These are phyloP conservation scores for Saccharomycopsis vini DNA, from an alignment of 805 yeast genomes.

Conservation along the genomic window DNA sequence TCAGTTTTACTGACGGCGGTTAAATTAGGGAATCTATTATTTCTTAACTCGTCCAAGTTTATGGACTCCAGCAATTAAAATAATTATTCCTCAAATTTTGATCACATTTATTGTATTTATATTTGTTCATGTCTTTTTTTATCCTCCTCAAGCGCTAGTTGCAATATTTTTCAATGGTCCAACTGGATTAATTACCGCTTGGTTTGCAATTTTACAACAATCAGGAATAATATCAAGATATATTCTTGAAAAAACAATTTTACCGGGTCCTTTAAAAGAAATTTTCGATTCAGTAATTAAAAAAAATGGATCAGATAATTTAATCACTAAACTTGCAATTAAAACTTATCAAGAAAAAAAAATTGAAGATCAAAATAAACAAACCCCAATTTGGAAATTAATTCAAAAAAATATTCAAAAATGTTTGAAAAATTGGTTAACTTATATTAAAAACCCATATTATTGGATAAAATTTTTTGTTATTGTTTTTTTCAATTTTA, in stretches of 20 bases:
- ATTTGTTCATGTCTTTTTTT: conserved; percentile 14
- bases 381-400: background rate
- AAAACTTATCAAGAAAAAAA: background rate
- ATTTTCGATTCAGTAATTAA: conserved; percentile 25
- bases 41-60: conserved; percentile 10
- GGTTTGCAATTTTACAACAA: conserved; percentile 25
- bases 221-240: conserved; percentile 25
- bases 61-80: conserved; percentile 15
- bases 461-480: conserved; percentile 13
- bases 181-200: conserved; percentile 19
- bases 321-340: conserved; percentile 1
- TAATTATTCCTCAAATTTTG: conserved; percentile 20
- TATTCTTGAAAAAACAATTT: conserved; percentile 24
- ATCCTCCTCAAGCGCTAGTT: conserved; percentile 20
- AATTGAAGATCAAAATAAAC: background rate
- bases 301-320: conserved; percentile 10
- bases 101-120: conserved; percentile 16
- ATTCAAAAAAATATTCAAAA: background rate
- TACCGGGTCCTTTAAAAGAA: conserved; percentile 25
- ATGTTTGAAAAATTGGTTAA: conserved; percentile 4
- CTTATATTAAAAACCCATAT: conserved; percentile 10
- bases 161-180: conserved; percentile 21
- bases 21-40: conserved; percentile 17
- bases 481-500: conserved; percentile 15
- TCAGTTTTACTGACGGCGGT: no score